Evolutionary conservation across 768 basidiomycete species (phyloP).

Genomic region (Hypholoma sublateritium): DNA sequence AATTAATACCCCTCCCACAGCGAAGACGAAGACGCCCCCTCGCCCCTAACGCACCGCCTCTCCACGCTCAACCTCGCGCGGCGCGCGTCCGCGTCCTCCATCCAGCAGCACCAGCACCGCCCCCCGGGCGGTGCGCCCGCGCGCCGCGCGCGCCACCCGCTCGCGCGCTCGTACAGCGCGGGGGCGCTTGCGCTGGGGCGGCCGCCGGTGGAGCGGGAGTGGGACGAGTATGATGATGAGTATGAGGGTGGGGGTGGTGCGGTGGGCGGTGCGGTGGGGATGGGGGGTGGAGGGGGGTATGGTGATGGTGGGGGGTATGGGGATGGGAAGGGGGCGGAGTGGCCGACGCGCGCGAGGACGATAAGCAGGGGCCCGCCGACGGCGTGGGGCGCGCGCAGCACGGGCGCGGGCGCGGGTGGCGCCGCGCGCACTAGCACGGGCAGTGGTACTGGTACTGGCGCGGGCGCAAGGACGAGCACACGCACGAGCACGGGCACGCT

Average conservation of each 20-base stretch:
- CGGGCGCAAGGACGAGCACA: no score
- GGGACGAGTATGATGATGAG: conserved; percentile 15
- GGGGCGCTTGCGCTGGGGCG: conserved; percentile 22
- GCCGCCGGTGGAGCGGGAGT: not conserved
- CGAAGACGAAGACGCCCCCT: conserved; percentile 75
- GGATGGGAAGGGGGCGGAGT: conserved; percentile 11
- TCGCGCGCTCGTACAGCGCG: conserved; percentile 33
- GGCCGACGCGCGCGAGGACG: conserved; percentile 11
- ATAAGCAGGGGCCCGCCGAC: conserved; percentile 5
- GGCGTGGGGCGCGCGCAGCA: conserved; percentile 9
- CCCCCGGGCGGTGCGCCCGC: conserved; percentile 8
- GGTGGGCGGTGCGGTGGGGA: conserved; percentile 12
- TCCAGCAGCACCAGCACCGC: conserved; percentile 22
- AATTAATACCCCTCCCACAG: conserved; percentile 28
- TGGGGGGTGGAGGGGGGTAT: conserved; percentile 2
- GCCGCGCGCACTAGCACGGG: not conserved
- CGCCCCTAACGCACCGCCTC: conserved; percentile 60
- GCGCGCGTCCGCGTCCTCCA: conserved; percentile 44
- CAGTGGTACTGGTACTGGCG: no score
- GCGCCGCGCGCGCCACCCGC: conserved; percentile 25
- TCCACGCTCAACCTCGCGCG: conserved; percentile 54
- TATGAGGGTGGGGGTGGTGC: conserved; percentile 11
- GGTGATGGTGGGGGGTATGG: conserved; percentile 15
- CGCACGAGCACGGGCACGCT: not conserved
- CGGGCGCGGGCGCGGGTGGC: not conserved